Conservation (phyloP, 1,284 basidiomycete genomes). For the Wolfiporia cocos region DNA sequence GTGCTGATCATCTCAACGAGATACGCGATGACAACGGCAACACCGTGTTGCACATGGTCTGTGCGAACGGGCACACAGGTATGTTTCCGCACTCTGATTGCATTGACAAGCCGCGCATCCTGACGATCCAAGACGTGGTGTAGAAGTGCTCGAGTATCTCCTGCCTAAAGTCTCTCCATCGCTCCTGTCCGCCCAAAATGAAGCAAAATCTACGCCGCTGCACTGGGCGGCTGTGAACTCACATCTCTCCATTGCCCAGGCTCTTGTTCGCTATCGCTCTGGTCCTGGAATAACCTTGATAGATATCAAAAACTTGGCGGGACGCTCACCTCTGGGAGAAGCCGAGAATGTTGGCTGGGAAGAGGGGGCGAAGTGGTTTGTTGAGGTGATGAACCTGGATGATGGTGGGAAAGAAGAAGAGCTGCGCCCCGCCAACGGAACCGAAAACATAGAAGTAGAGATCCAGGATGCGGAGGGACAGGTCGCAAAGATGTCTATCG, state of each 20-base stretch:
- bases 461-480: slow-evolving; percentile 64
- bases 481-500: slow-evolving; percentile 53
- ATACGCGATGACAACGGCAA: slow-evolving; percentile 75
- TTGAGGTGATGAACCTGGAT: slow-evolving; percentile 68
- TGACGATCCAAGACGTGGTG: slow-evolving; percentile 38
- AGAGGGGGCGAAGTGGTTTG: slow-evolving; percentile 75
- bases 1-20: slow-evolving; percentile 42
- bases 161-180: slow-evolving; percentile 56
- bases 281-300: slow-evolving; percentile 63
- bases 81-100: slow-evolving; percentile 11
- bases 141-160: slow-evolving; percentile 71
- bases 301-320: slow-evolving; percentile 66
- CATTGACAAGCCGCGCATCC: slow-evolving; percentile 11
- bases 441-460: slow-evolving; percentile 48
- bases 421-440: slow-evolving; percentile 25
- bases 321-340: slow-evolving; percentile 67
- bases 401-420: slow-evolving; percentile 35
- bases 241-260: slow-evolving; percentile 61
- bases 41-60: slow-evolving; percentile 77
- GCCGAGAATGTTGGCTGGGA: slow-evolving; percentile 75
- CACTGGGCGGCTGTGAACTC: slow-evolving; percentile 88
- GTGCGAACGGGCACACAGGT: slow-evolving; percentile 85
- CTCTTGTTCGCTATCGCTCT: slow-evolving; percentile 51
- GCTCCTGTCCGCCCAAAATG: slow-evolving; percentile 57
- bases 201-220: slow-evolving; percentile 70